Evolutionary conservation across 768 basidiomycete species (phyloP), one percentile per base, ranked within the genome.

Genomic region (Suillus subluteus): DNA sequence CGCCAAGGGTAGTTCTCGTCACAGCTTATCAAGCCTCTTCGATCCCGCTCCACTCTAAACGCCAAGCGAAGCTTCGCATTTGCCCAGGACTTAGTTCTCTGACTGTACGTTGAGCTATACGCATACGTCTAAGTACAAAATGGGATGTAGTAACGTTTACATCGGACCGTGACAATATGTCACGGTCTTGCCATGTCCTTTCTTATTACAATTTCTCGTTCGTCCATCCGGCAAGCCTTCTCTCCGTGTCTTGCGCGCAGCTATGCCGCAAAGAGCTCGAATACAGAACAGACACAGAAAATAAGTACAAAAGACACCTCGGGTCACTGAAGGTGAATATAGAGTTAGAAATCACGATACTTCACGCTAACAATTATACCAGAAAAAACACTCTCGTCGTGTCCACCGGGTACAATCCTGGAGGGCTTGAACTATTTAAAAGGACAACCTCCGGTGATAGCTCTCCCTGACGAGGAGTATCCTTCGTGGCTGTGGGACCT

Each of bases 401-500:
- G 94, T 76, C 72, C 83, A 8, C 80, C 87, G 16, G 90, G 91
- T 66, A 95, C 94, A 9, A 80, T 92, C 6, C 75, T 98, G n/a
- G 81, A 82, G n/a, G 95, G 95, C 3, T 73, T 92, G 7, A 90
- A 91, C 71, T 95, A 93, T 72, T 82, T 95, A 63, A 97, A 97
- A 76, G 89, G 86, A 62, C 91, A 96, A 73, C 79, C 86, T 0
- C 88, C 92, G 7, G 87, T 96, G 0, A 75, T 93, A 30, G 92
- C 96, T 2, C 78, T 84, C 13, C 81, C 91, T 0, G 96, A 98
- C 76, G 90, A 92, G 54, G 88, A 89, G 70, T 97, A 98, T 75
- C 96, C 96, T 4, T 76, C 86, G 8, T 98, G 96, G 96, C 76
- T 98, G 48, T 98, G 96, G 96, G 88, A 83, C 16, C 73, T 95